Conservation (phyloP, 2,329 filamentous ascomycete species). For the Colletotrichum shisoi region DNA sequence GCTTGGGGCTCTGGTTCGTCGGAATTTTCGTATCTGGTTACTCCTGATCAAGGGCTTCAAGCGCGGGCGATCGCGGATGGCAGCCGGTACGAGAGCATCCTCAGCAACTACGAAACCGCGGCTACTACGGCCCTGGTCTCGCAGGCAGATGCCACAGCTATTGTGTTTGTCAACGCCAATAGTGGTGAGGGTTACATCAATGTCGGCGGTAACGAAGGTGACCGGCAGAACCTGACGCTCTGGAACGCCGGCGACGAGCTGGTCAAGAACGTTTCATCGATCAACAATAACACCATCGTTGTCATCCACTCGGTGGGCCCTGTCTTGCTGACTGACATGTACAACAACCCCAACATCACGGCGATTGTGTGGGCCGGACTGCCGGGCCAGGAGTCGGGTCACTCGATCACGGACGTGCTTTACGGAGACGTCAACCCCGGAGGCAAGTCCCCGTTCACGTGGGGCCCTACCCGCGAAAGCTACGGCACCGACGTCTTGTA, state of each 20-base stretch:
- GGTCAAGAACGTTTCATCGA: constrained; percentile 78
- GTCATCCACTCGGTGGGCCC: constrained; percentile 87
- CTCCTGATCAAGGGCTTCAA: constrained; percentile 75
- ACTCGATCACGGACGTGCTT: constrained; percentile 80
- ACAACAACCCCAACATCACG: constrained; percentile 78
- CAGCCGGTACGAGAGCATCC: constrained; percentile 69
- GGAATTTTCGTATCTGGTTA: constrained; percentile 77
- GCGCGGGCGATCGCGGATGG: constrained; percentile 67
- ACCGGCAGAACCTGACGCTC: constrained; percentile 90
- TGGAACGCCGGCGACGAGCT: constrained; percentile 84
- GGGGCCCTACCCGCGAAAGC: constrained; percentile 71
- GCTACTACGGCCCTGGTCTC: constrained; percentile 68
- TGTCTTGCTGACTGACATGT: constrained; percentile 78
- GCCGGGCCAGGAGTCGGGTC: constrained; percentile 84
- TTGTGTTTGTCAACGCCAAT: constrained; percentile 91
- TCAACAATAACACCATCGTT: constrained; percentile 89
- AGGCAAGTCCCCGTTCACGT: constrained; percentile 81
- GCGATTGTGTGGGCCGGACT: constrained; percentile 84
- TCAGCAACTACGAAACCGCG: constrained; percentile 69
- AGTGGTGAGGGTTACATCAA: constrained; percentile 87
- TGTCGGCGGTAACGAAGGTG: constrained; percentile 83
- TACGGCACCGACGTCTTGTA: constrained; percentile 75
- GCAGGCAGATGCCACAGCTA: constrained; percentile 71
- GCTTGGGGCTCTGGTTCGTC: constrained; percentile 74
- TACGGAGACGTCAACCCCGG: constrained; percentile 82